Evolutionary conservation across 768 basidiomycete species (phyloP).

Genomic region (Tricholoma flavovirens): DNA sequence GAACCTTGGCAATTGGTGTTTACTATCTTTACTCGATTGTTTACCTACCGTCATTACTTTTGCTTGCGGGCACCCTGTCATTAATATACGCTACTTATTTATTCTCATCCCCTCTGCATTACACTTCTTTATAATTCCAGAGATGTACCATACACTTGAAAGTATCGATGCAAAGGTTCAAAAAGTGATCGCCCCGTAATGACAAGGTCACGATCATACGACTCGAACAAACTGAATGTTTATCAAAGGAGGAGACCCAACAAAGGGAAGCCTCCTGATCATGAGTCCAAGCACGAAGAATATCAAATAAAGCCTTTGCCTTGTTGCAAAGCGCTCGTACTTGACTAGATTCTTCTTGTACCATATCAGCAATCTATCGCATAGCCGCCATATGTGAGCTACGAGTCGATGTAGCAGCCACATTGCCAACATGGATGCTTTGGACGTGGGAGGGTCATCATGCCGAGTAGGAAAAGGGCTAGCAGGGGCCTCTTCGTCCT

Average conservation of each 20-base stretch:
- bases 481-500: not conserved
- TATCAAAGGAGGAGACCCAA: slow-evolving; percentile 19
- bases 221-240: slow-evolving; percentile 18
- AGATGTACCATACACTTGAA: slow-evolving; percentile 9
- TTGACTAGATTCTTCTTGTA: slow-evolving; percentile 13
- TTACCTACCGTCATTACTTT: not conserved
- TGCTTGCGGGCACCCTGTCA: not conserved
- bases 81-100: not conserved
- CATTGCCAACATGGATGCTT: slow-evolving; percentile 11
- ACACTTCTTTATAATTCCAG: slow-evolving; percentile 7
- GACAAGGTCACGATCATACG: slow-evolving; percentile 6
- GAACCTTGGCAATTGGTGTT: too few species aligned
- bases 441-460: slow-evolving; percentile 12
- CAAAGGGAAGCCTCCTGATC: slow-evolving; percentile 18
- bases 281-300: slow-evolving; percentile 18
- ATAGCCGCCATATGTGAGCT: slow-evolving; percentile 6
- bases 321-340: slow-evolving; percentile 13
- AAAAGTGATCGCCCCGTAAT: not conserved
- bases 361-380: slow-evolving; percentile 10
- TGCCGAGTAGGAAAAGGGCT: slow-evolving; percentile 5
- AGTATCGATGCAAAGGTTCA: slow-evolving; percentile 2
- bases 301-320: slow-evolving; percentile 16
- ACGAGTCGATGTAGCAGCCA: slow-evolving; percentile 16
- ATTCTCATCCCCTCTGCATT: slow-evolving; percentile 3
- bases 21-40: not conserved